These are phyloP conservation scores for Vachellia collinsii DNA, from an alignment of 306 rosid species.

Conservation along the genomic window DNA sequence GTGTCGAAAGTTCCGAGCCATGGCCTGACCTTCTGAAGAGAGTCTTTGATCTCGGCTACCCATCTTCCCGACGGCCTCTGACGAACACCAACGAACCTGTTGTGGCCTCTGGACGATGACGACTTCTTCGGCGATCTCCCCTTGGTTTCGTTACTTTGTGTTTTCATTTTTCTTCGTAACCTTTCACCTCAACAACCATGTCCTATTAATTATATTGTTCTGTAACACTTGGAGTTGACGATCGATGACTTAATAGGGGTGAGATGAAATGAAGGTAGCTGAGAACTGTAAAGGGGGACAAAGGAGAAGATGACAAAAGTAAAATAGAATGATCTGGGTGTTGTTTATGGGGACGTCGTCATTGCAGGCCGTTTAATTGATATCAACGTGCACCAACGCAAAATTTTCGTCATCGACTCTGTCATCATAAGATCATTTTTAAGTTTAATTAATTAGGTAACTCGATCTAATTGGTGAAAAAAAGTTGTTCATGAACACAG, in stretches of 20 bases:
- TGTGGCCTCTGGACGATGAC: slow-evolving; percentile 66
- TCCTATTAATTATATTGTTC: not conserved
- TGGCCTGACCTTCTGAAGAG: slow-evolving; percentile 69
- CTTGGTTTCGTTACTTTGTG: slow-evolving; percentile 32
- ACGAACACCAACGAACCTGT: slow-evolving; percentile 69
- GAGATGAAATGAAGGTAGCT: slow-evolving; percentile 24
- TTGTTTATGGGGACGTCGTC: slow-evolving; percentile 24
- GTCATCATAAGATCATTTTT: too few species aligned
- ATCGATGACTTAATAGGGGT: not conserved
- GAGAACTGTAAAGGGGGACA: slow-evolving; percentile 25
- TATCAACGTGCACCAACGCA: slow-evolving; percentile 42
- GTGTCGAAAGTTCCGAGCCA: slow-evolving; percentile 87
- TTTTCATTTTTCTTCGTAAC: slow-evolving; percentile 31
- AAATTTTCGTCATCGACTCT: not conserved
- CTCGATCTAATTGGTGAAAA: too few species aligned
- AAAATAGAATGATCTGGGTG: slow-evolving; percentile 3
- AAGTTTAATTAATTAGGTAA: too few species aligned
- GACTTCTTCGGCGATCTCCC: slow-evolving; percentile 44
- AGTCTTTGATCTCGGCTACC: slow-evolving; percentile 91
- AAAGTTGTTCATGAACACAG: too few species aligned
- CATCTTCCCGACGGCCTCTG: slow-evolving; percentile 84
- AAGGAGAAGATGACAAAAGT: slow-evolving; percentile 29
- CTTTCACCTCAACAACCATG: not conserved
- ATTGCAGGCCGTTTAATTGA: slow-evolving; percentile 53
- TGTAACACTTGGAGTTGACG: not conserved